Percentiles rank a stretch among this genome's conserved stretches.
phyloP scores from a whole-genome alignment of 164 flowering plant species.

The Sedum album region DNA sequence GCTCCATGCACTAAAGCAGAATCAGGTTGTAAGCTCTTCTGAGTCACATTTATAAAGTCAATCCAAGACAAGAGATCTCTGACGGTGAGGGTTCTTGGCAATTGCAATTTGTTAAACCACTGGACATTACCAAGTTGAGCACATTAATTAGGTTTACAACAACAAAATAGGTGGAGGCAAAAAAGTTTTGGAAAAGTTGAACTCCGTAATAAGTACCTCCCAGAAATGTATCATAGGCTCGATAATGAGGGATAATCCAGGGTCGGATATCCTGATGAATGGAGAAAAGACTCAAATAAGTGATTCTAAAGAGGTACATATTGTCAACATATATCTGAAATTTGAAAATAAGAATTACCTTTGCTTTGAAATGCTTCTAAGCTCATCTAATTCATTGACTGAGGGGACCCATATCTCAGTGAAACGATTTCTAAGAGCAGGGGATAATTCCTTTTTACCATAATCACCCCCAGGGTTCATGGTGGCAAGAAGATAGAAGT shows the following conservation, averaged over 20 bases:
- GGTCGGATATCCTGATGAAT: constrained; percentile 37
- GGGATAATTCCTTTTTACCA: constrained; percentile 97
- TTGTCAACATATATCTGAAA: background rate
- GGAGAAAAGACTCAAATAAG: constrained; percentile 5
- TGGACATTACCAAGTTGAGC: constrained; percentile 13
- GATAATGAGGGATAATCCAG: constrained; percentile 28
- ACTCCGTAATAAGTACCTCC: constrained; percentile 35
- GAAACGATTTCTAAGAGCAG: constrained; percentile 93
- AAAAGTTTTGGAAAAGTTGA: background rate
- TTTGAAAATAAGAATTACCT: constrained; percentile 28
- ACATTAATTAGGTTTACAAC: background rate
- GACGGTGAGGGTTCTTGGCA: constrained; percentile 67
- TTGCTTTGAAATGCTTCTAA: constrained; percentile 52
- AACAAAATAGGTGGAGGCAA: background rate
- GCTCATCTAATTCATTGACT: constrained; percentile 56
- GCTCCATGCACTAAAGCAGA: constrained; percentile 76
- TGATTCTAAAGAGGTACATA: background rate
- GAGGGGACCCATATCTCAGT: constrained; percentile 98
- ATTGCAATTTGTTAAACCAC: constrained; percentile 74
- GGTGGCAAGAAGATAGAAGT: constrained; percentile 85
- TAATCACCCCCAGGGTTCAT: constrained; percentile 99
- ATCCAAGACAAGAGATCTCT: constrained; percentile 96
- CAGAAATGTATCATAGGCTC: constrained; percentile 64
- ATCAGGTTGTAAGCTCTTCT: constrained; percentile 35
- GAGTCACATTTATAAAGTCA: constrained; percentile 51